Conservation (phyloP, 2,329 filamentous ascomycete species). For the Neoscytalidium dimidiatum region DNA sequence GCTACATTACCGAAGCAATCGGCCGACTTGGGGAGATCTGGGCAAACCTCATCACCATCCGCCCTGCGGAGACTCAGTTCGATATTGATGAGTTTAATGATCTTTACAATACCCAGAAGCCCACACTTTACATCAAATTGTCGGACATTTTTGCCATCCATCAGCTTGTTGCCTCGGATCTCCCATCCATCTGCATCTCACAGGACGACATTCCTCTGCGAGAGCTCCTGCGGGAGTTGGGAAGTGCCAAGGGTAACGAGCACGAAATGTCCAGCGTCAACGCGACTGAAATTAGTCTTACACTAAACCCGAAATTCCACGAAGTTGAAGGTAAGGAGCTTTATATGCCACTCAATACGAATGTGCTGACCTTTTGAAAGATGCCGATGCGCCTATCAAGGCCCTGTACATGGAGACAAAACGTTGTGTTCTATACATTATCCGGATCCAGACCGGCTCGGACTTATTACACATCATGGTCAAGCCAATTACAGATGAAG, state of each 20-base stretch:
- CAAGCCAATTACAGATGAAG: slow-evolving; percentile 81
- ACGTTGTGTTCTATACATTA: slow-evolving; percentile 94
- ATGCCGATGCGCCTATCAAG: slow-evolving; percentile 91
- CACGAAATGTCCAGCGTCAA: slow-evolving; percentile 86
- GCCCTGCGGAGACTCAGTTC: slow-evolving; percentile 86
- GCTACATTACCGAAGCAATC: slow-evolving; percentile 83
- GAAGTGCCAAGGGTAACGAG: slow-evolving; percentile 95
- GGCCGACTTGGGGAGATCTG: slow-evolving; percentile 76
- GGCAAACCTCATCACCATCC: slow-evolving; percentile 75
- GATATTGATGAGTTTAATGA: slow-evolving; percentile 99
- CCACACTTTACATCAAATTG: slow-evolving; percentile 99
- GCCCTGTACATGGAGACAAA: slow-evolving; percentile 98
- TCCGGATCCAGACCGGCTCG: slow-evolving; percentile 86
- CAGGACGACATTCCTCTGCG: slow-evolving; percentile 80
- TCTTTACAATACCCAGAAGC: slow-evolving; percentile 92
- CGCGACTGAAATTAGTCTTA: slow-evolving; percentile 87
- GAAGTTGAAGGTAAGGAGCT: slow-evolving; percentile 68
- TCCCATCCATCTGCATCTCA: slow-evolving; percentile 73
- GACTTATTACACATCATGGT: slow-evolving; percentile 96
- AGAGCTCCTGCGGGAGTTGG: slow-evolving; percentile 90
- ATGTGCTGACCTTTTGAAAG: slow-evolving; percentile 46
- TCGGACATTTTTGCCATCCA: slow-evolving; percentile 96
- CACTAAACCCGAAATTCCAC: slow-evolving; percentile 84
- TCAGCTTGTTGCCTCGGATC: slow-evolving; percentile 78
- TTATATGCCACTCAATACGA: background rate